Evolutionary conservation across 2,329 filamentous ascomycete species (phyloP), one percentile per base, ranked within the genome.

Genomic region (Exophiala sideris): DNA sequence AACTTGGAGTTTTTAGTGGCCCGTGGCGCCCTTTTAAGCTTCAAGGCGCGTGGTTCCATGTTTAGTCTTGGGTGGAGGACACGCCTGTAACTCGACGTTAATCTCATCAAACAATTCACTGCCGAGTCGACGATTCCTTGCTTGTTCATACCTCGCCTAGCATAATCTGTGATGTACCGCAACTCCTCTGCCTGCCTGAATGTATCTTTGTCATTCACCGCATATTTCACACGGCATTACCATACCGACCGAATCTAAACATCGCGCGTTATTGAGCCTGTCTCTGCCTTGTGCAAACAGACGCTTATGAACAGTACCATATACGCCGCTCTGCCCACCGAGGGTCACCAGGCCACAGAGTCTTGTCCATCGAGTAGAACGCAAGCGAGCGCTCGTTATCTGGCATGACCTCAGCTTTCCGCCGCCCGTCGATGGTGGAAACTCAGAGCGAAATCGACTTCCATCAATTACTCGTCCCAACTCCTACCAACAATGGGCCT

Each of bases 391-490:
- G 32, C 45, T 21, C 18, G 36, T 51, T 55, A 33, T 44, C 51
- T 52, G 59, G 57, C 51, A 61, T 61, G 59, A 61, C 53, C 53
- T 58, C 61, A 47, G 51, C 50, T 46, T 18, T 55, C 45, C 61
- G 58, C 42, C 59, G 60, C 39, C 52, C 52, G 48, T 59, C 61
- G 14, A 62, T 64, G 56, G 60, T 57, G 52, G 62, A 64, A 52
- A 61, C 56, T n/a, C 55, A 57, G 21, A 62, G 59, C 51, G 62
- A 64, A 47, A 45, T 64, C 48, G 62, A 64, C 32, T 54, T 64
- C 21, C 62, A 64, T 50, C 62, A 64, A 56, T 55, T 64, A 41
- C 59, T 64, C 18, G 60, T 64, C 12, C 61, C 62, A 9, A 61
- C 61, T 20, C 52, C 56, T 5, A 51, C 61, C 20, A 56, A 50